Evolutionary conservation across 257 asterid genomes (phyloP), one percentile per base, ranked within the genome.

Genomic region (Voacanga thouarsii): DNA sequence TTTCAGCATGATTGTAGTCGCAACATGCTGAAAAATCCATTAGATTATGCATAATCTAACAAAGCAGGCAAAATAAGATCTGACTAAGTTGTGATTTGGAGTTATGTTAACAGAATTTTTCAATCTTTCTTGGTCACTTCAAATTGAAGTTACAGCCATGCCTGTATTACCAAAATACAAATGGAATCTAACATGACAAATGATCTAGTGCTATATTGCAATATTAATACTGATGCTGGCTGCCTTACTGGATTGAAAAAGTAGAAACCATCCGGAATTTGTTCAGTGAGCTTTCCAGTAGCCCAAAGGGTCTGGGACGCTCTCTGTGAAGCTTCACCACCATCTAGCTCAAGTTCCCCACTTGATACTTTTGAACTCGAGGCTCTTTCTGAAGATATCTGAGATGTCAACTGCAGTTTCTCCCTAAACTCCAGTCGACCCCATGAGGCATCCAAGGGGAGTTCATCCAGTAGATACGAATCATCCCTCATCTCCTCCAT

Each of bases 211-310:
- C 30, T 23, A 24, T n/a, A 37, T 66, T 47, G 19, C 72, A 57
- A 75, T 19, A 56, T 28, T 45, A 28, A 56, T 19, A 74, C 43
- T 56, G 76, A 92, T 33, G 37, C 2, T 33, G 1, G 2, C 86
- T 87, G 88, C 95, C 92, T 88, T 88, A 93, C 98, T 61, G 96
- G 96, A 86, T 85, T 83, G 79, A 94, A 88, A 72, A 90, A 94
- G 87, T 92, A 92, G 86, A 94, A 94, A 82, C 98, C 98, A 85
- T 94, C 96, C 56, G 97, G 97, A 79, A 94, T 89, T 74, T 91
- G 91, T 76, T 90, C 96, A 59, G 89, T 65, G 67, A 94, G 92
- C 84, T 85, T 87, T 83, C 98, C 98, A 64, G 96, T 88, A 81
- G 86, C 92, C 98, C 98, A 92, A 86, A 94, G 85, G 68, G 89